phyloP scores from a whole-genome alignment of 148 eudicot genomes.

The Polygonum aviculare region DNA sequence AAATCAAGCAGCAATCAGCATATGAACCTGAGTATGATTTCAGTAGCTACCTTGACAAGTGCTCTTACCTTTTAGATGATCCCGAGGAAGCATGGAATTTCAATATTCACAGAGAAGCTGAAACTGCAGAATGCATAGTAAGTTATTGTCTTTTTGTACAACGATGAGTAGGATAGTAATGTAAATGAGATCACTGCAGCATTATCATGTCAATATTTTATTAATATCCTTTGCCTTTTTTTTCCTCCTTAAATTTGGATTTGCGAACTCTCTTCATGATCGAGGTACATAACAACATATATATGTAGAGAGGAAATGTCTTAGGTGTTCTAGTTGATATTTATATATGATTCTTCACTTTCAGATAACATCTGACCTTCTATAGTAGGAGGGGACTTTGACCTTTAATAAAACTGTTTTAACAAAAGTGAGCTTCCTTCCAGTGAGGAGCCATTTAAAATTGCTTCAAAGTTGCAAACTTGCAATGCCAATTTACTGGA shows the following conservation, averaged over 20 bases:
- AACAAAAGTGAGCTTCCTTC: not conserved
- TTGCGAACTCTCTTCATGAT: not conserved
- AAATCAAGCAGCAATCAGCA: conserved; percentile 43
- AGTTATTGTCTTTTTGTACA: conserved; percentile 23
- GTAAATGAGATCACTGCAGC: not conserved
- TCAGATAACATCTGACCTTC: not conserved
- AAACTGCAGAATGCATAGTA: conserved; percentile 62
- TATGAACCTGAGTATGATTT: conserved; percentile 24
- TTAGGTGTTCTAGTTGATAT: not conserved
- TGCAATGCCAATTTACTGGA: not conserved
- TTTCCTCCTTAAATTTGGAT: not conserved
- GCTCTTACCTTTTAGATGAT: conserved; percentile 56
- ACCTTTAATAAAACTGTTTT: not conserved
- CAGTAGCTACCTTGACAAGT: conserved; percentile 45
- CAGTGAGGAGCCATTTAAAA: not conserved
- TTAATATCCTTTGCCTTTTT: not conserved
- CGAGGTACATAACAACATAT: not conserved
- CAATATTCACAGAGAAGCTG: conserved; percentile 50
- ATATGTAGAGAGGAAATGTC: not conserved
- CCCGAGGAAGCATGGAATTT: conserved; percentile 70
- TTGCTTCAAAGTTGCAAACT: not conserved
- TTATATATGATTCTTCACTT: not conserved
- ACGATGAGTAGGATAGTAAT: not conserved
- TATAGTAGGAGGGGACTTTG: not conserved
- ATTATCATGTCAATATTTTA: not conserved